phyloP scores from a whole-genome alignment of 345 rosid genomes.

The Orychophragmus violaceus region DNA sequence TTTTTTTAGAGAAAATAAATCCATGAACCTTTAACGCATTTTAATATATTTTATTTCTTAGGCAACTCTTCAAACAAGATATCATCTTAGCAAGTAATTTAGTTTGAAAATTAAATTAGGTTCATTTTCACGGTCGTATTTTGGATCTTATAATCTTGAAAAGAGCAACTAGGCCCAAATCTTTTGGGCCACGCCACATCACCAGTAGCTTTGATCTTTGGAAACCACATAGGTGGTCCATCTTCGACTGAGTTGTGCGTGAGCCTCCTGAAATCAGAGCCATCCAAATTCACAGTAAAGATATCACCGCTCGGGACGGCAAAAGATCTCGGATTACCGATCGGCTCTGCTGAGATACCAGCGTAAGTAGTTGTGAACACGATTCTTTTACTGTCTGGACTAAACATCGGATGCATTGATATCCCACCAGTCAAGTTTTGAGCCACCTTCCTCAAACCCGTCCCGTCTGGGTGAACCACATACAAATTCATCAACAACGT shows the following conservation, averaged over 20 bases:
- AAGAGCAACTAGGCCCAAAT: constrained; percentile 38
- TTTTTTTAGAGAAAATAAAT: too few species aligned
- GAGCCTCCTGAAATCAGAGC: constrained; percentile 62
- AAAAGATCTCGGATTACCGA: constrained; percentile 67
- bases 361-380: constrained; percentile 66
- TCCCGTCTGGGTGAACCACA: constrained; percentile 73
- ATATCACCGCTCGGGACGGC: constrained; percentile 84
- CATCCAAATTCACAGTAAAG: constrained; percentile 61
- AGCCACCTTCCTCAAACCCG: constrained; percentile 57
- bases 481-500: constrained; percentile 58
- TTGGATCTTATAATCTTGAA: constrained; percentile 67
- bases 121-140: constrained; percentile 11
- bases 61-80: background rate
- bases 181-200: constrained; percentile 48
- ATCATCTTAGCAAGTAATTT: background rate
- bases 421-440: constrained; percentile 53
- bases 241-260: constrained; percentile 80
- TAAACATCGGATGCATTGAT: constrained; percentile 66
- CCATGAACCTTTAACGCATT: too few species aligned
- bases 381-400: constrained; percentile 61
- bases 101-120: background rate
- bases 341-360: constrained; percentile 78
- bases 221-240: constrained; percentile 76
- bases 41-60: too few species aligned
- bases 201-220: constrained; percentile 37